phyloP scores from a whole-genome alignment of 2,329 filamentous ascomycete species.

The Arthrobotrys megalospora region DNA sequence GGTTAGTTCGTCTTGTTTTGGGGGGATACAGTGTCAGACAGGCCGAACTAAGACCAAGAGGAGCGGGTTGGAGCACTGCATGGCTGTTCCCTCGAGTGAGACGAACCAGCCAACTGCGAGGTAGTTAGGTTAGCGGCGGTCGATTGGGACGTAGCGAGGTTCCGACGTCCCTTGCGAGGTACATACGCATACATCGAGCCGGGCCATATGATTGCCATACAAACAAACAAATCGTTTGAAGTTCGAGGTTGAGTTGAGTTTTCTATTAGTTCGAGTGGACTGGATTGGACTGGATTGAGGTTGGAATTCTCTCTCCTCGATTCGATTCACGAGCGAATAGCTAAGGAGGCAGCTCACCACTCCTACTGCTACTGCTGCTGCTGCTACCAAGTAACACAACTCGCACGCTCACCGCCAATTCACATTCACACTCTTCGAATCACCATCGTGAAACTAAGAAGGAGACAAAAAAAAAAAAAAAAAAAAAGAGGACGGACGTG shows the following conservation, averaged over 20 bases:
- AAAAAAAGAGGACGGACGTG: background rate
- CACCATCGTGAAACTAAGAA: conserved; percentile 4
- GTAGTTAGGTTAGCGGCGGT: conserved; percentile 44
- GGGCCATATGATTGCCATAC: background rate
- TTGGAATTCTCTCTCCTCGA: background rate
- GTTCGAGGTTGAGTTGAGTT: background rate
- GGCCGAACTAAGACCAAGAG: conserved; percentile 15
- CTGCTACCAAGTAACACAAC: background rate
- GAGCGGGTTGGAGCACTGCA: background rate
- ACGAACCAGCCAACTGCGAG: conserved; percentile 10
- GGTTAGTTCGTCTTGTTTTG: conserved; percentile 12
- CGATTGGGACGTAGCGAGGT: conserved; percentile 58
- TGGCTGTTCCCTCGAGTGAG: conserved; percentile 16
- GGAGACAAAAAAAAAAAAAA: conserved; percentile 18
- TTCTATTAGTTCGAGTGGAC: background rate
- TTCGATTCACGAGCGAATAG: too few relatives aligned
- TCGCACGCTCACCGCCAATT: conserved; percentile 4
- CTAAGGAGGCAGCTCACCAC: too few relatives aligned
- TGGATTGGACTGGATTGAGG: background rate
- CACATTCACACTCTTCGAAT: background rate
- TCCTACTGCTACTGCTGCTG: too few relatives aligned
- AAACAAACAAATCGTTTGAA: conserved; percentile 2
- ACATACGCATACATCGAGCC: background rate
- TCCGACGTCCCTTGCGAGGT: conserved; percentile 49
- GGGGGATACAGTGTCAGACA: conserved; percentile 26